These are phyloP conservation scores for Collybiopsis luxurians DNA, from an alignment of 768 basidiomycete species.

Conservation along the genomic window DNA sequence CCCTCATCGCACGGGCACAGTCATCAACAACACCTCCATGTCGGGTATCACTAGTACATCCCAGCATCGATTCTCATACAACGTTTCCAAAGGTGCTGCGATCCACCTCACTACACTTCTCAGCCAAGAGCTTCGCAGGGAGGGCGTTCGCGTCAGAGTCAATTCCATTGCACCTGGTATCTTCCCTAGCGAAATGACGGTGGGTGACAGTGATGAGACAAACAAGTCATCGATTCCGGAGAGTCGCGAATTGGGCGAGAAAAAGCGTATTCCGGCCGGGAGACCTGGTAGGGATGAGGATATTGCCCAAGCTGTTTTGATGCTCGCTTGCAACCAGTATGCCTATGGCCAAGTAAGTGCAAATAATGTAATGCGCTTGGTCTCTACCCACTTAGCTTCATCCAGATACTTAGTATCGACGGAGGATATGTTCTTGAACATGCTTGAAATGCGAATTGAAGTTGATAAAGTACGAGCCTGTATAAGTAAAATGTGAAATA, in stretches of 20 bases:
- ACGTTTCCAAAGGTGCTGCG: slow-evolving; percentile 36
- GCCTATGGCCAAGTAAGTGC: slow-evolving; percentile 1
- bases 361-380: too few relatives aligned
- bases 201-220: neutral
- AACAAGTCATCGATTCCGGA: slow-evolving; percentile 3
- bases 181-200: slow-evolving; percentile 35
- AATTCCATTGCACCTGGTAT: slow-evolving; percentile 33
- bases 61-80: slow-evolving; percentile 45
- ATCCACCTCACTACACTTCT: slow-evolving; percentile 33
- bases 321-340: slow-evolving; percentile 4
- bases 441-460: too few relatives aligned
- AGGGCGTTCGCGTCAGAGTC: slow-evolving; percentile 25
- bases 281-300: slow-evolving; percentile 8
- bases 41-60: slow-evolving; percentile 38
- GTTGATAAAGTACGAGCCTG: too few relatives aligned
- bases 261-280: slow-evolving; percentile 1
- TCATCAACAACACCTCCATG: slow-evolving; percentile 42
- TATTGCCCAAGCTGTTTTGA: slow-evolving; percentile 3
- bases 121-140: slow-evolving; percentile 29
- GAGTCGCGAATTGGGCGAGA: neutral
- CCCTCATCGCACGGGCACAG: slow-evolving; percentile 25
- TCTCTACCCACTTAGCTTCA: too few relatives aligned
- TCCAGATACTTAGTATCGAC: too few relatives aligned
- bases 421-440: too few relatives aligned
- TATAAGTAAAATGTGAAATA: too few relatives aligned